Evolutionary conservation across 1,284 basidiomycete species (phyloP).

Genomic region (Ceratobasidium sp.): DNA sequence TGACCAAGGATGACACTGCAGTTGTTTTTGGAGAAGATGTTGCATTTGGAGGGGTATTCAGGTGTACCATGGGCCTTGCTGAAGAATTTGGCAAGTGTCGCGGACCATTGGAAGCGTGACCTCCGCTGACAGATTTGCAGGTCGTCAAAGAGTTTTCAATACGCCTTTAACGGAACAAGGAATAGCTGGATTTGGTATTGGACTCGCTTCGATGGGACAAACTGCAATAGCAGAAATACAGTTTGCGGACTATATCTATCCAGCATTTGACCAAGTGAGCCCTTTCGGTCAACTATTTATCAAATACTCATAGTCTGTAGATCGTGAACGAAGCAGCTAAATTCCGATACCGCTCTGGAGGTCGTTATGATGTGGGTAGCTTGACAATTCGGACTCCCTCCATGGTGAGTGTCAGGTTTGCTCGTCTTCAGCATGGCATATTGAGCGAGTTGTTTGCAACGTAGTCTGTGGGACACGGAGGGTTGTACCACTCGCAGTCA

Average conservation of each 20-base stretch:
- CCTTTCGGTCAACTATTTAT: not conserved
- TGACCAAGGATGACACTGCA: conserved; percentile 84
- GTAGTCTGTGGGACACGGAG: conserved; percentile 83
- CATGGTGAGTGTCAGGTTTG: conserved; percentile 57
- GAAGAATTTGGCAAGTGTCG: conserved; percentile 81
- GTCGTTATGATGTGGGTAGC: conserved; percentile 80
- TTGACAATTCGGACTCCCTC: conserved; percentile 88
- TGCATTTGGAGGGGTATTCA: conserved; percentile 91
- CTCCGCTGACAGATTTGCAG: conserved; percentile 54
- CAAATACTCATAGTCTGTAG: conserved; percentile 54
- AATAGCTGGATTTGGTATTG: conserved; percentile 93
- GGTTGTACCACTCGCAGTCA: conserved; percentile 91
- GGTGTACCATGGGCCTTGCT: conserved; percentile 87
- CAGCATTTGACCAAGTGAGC: conserved; percentile 87
- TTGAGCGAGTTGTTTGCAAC: conserved; percentile 17
- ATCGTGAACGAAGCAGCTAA: conserved; percentile 97
- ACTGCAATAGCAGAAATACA: conserved; percentile 95
- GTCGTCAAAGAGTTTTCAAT: conserved; percentile 92
- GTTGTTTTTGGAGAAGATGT: conserved; percentile 95
- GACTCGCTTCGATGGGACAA: conserved; percentile 89
- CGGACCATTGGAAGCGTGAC: conserved; percentile 7
- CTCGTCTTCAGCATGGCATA: not conserved
- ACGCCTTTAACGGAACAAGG: conserved; percentile 94
- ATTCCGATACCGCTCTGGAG: conserved; percentile 87
- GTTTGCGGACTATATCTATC: conserved; percentile 86